Conservation (phyloP, 2,329 filamentous ascomycete genomes). For the Apiospora hydei region DNA sequence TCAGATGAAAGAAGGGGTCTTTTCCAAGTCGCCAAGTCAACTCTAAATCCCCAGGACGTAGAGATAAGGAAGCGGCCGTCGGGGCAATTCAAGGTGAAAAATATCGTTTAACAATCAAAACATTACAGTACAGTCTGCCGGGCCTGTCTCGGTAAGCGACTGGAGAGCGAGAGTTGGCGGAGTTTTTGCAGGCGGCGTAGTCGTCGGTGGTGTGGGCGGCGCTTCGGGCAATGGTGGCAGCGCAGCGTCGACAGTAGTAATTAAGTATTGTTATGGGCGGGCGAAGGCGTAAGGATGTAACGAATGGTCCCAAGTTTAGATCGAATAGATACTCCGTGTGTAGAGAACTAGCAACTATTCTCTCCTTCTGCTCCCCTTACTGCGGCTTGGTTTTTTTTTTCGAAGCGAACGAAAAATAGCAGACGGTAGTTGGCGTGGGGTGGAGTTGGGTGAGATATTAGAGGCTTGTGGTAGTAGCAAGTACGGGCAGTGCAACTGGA, state of each 20-base stretch:
- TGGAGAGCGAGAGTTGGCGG: background rate
- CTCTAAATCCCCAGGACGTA: conserved; percentile 7
- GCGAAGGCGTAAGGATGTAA: conserved; percentile 10
- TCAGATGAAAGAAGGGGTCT: conserved; percentile 2
- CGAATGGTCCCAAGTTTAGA: conserved; percentile 5
- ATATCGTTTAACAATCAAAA: conserved; percentile 10
- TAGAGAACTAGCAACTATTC: too few species aligned
- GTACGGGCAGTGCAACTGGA: conserved; percentile 1
- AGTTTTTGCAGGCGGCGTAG: background rate
- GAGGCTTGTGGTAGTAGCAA: conserved; percentile 4
- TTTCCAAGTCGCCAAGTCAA: conserved; percentile 2
- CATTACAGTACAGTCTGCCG: background rate
- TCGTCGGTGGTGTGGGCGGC: background rate
- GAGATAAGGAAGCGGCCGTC: background rate
- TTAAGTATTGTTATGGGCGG: background rate
- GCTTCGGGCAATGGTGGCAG: background rate
- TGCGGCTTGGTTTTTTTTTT: background rate
- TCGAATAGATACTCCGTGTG: background rate
- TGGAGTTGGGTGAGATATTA: conserved; percentile 13
- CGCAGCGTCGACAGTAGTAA: conserved; percentile 7
- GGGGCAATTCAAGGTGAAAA: background rate
- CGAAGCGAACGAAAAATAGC: background rate
- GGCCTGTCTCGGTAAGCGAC: background rate
- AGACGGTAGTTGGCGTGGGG: background rate
- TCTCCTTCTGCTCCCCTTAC: background rate